Base-by-base conservation (phyloP, 192 early-diverging fungal species). In the Linnemannia elongata region DNA sequence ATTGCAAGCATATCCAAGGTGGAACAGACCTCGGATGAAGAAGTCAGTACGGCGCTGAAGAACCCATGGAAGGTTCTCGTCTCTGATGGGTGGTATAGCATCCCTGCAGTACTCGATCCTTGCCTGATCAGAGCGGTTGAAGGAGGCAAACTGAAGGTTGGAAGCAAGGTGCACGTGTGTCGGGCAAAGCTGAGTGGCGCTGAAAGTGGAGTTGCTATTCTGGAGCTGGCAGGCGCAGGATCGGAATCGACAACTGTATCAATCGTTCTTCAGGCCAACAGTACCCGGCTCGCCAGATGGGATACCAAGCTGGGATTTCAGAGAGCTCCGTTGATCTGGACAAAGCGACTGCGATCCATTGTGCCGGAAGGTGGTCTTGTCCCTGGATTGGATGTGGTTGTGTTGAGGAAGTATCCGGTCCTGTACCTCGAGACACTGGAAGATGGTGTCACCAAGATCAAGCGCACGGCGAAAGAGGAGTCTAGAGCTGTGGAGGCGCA, bases 1-100 rank as follows among this genome's bases (percentile, higher is more conserved):
- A 90, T 96, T 8, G 89, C 95, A 5, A 82, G 89, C 24, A 87
- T 96, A 17, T 36, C 81, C 15, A 49, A n/a, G 20, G 39, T 60
- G 38, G 78, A 75, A 10, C 55, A 77, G 22, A 38, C 68, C 18
- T 66, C 75, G 18, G 33, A 38, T 4, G 54, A 77, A 7, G 60
- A 15, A 66, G 30, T 3, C 44, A 45, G 13, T 3, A 10, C n/a
- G 12, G 60, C n/a, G 12, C 60, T 35, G 27, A 47, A 72, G 17
- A 54, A 70, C 8, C 45, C 47, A 6, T 41, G 24, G 75, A 74
- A 47, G 8, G 78, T 92, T 35, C 72, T 91, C 55, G 79, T 96
- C 57, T 94, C 95, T 6, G 95, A 96, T 87, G 95, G 95, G 22
- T 96, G 95, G 95, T 96, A 96, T 74, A 35, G 80, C 41, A 89